A percentile compares a stretch with the other conserved stretches of the same genome.
phyloP scores from a whole-genome alignment of 2,329 filamentous ascomycete genomes.

The Canariomyces notabilis region DNA sequence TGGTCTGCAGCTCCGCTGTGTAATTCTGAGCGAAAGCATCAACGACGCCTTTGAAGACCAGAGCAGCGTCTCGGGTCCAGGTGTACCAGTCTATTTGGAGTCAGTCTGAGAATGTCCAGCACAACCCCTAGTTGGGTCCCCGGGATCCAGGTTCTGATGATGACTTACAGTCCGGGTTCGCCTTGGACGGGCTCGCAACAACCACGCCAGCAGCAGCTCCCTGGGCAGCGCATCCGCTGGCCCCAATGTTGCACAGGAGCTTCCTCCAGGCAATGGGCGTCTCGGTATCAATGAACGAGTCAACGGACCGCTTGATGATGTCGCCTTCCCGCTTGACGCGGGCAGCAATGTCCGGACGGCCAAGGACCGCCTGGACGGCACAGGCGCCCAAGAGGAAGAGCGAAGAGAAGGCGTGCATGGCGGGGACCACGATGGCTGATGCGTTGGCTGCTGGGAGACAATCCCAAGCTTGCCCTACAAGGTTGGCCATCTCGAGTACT shows the following conservation, averaged over 20 bases:
- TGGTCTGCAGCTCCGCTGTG: constrained; percentile 50
- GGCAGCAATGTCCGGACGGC: constrained; percentile 35
- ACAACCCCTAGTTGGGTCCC: too few species aligned
- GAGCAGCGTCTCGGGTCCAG: constrained; percentile 70
- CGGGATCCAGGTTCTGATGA: too few species aligned
- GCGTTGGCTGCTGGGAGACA: constrained; percentile 17
- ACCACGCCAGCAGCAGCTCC: constrained; percentile 48
- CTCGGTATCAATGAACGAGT: constrained; percentile 49
- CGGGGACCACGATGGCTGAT: constrained; percentile 18
- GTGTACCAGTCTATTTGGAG: constrained; percentile 63
- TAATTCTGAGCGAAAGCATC: constrained; percentile 60
- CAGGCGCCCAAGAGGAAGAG: constrained; percentile 47
- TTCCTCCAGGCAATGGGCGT: constrained; percentile 46
- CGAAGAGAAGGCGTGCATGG: constrained; percentile 42
- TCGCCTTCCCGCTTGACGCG: constrained; percentile 30
- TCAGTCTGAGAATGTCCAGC: neutral
- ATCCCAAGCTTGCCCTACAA: constrained; percentile 12
- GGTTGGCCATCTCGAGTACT: constrained; percentile 18
- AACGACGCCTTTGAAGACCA: constrained; percentile 64
- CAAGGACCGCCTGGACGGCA: constrained; percentile 48
- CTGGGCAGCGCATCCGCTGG: constrained; percentile 44
- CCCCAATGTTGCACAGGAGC: constrained; percentile 56
- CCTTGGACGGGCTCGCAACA: constrained; percentile 51
- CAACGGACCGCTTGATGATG: constrained; percentile 44
- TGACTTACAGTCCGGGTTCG: constrained; percentile 51